Evolutionary conservation across 2,329 filamentous ascomycete species (phyloP), one percentile per base, ranked within the genome.

Genomic region (Apiospora pterosperma): DNA sequence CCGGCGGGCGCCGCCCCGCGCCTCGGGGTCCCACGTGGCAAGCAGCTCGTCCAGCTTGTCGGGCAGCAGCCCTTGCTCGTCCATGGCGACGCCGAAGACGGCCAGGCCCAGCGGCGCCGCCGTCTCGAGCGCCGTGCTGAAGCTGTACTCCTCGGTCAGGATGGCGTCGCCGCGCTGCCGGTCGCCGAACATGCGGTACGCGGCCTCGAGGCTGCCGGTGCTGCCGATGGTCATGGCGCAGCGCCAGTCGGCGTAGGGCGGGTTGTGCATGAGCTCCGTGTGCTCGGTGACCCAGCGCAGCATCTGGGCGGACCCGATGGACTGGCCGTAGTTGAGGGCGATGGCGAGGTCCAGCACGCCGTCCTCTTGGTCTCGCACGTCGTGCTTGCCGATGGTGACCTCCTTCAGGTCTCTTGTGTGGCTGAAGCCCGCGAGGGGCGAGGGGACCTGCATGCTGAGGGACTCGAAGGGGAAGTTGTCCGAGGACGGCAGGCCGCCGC

Each of bases 281-380:
- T 98, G 96, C 81, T 99, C 96, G 0, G 94, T 96, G 61, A 98
- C 84, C 80, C 92, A 98, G 66, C 96, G 89, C 67, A 97, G 81
- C 76, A 99, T 83, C 79, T 97, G 96, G 4, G 93, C 91, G 12
- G 92, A 88, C 21, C 96, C 96, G 21, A 88, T 88, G 10, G 93
- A 90, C 79, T 97, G 93, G 38, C 92, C 92, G 76, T 99, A 99
- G 80, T 99, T 98, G 76, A 97, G 89, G 1, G 91, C 91, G 67
- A 96, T 92, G 58, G 92, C 88, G 62, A 99, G 86, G 79, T 99
- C 96, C 70, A 86, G 86, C 39, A 80, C 79, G 48, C 72, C 73
- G 28, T 71, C 70, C 2, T 7, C 34, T 23, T 69, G 68, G n/a
- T 71, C 69, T 16, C 64, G 64, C 25, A 91, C 87, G 79, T 97